Evolutionary conservation across 2,329 filamentous ascomycete species (phyloP).

Genomic region (Aspergillus texensis): DNA sequence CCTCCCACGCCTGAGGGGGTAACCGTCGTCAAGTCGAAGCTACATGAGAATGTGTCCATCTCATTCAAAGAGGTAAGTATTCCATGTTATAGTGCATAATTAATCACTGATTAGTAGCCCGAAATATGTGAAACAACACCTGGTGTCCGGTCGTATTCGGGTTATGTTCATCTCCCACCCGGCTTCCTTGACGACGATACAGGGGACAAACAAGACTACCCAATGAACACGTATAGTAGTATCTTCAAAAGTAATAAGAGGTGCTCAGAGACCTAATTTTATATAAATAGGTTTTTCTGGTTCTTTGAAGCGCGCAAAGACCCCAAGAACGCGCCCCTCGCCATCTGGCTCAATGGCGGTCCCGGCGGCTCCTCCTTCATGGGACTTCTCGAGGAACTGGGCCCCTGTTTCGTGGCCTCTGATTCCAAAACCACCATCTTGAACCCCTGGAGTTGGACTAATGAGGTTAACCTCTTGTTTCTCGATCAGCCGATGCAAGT

Average conservation of each 20-base stretch:
- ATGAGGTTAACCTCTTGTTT: constrained; percentile 68
- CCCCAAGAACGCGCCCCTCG: constrained; percentile 57
- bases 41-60: constrained; percentile 47
- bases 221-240: constrained; percentile 54
- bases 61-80: constrained; percentile 49
- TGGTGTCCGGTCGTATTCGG: constrained; percentile 60
- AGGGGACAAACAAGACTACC: constrained; percentile 52
- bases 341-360: constrained; percentile 66
- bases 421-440: constrained; percentile 54
- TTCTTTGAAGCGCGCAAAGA: constrained; percentile 62
- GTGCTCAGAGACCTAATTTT: neutral
- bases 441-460: constrained; percentile 67
- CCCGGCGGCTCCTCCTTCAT: constrained; percentile 63
- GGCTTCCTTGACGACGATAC: constrained; percentile 42
- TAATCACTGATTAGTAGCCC: constrained; percentile 30
- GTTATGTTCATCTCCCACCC: constrained; percentile 61
- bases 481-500: constrained; percentile 67
- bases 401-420: constrained; percentile 56
- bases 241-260: neutral
- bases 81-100: too few species aligned
- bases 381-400: constrained; percentile 55
- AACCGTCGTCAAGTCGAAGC: constrained; percentile 46
- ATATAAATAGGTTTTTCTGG: constrained; percentile 57
- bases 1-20: constrained; percentile 45
- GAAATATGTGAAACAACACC: constrained; percentile 61